Conservation (phyloP, 192 early-diverging fungal genomes). For the Entomortierella chlamydospora region DNA sequence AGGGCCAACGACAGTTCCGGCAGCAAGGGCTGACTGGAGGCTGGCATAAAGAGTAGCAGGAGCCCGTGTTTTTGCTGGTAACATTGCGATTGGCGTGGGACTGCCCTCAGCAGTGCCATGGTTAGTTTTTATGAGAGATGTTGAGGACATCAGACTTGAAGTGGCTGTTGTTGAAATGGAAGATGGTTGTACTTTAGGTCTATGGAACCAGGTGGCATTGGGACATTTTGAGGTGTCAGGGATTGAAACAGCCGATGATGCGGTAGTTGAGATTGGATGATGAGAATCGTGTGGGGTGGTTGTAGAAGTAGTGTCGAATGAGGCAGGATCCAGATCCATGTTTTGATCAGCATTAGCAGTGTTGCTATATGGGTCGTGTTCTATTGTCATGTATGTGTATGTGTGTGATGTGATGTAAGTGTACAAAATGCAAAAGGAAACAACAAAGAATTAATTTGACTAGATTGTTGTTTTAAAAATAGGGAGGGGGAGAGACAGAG, state of each 20-base stretch:
- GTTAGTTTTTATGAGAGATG: neutral
- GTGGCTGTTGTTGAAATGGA: conserved; percentile 46
- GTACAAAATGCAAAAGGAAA: no score
- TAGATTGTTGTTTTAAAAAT: no score
- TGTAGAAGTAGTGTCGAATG: no score
- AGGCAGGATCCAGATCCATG: no score
- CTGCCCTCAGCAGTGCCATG: neutral
- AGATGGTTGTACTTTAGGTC: conserved; percentile 36
- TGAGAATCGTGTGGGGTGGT: no score
- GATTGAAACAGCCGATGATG: neutral
- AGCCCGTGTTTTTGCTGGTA: neutral
- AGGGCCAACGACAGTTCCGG: conserved; percentile 6
- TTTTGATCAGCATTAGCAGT: neutral
- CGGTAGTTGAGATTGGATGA: no score
- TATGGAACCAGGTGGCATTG: conserved; percentile 43
- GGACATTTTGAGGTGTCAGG: conserved; percentile 22
- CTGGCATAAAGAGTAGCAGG: conserved; percentile 9
- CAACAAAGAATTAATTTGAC: no score
- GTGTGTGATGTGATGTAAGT: no score
- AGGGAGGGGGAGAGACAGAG: no score
- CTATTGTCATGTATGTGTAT: no score
- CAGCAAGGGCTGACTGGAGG: conserved; percentile 12
- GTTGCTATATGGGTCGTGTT: no score
- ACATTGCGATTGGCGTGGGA: neutral
- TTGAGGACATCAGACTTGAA: conserved; percentile 24